These are phyloP conservation scores for Lotmaria passim DNA, from an alignment of 208 protist genomes.

Conservation along the genomic window DNA sequence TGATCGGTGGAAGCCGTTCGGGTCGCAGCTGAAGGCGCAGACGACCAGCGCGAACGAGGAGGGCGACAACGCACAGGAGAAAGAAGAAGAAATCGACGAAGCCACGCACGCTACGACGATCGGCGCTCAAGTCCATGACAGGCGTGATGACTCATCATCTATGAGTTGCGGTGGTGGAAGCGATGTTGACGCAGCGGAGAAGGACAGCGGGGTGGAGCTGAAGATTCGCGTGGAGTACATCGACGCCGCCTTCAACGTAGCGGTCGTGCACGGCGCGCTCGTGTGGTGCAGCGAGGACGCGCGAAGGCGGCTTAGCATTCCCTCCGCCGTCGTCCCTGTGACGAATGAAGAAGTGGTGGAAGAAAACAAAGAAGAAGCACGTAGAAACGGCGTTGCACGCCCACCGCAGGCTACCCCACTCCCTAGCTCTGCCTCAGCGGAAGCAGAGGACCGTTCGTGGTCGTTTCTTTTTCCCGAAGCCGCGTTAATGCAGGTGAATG, in stretches of 20 bases:
- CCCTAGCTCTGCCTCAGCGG: slow-evolving; percentile 1
- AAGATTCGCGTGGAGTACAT: slow-evolving; percentile 33
- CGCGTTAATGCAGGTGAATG: slow-evolving; percentile 37
- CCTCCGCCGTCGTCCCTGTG: background rate
- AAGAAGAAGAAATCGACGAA: too few relatives aligned
- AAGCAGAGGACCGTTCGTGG: slow-evolving; percentile 29
- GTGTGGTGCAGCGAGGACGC: slow-evolving; percentile 27
- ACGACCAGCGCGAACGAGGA: background rate
- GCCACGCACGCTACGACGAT: too few relatives aligned
- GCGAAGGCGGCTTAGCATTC: slow-evolving; percentile 11
- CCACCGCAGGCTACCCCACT: background rate
- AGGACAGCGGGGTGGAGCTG: slow-evolving; percentile 26
- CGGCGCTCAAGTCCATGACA: background rate
- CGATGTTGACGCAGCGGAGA: background rate
- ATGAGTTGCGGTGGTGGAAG: background rate
- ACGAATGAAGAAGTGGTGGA: background rate
- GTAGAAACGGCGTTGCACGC: too few relatives aligned
- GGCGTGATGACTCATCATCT: background rate
- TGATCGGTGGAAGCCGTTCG: slow-evolving; percentile 31
- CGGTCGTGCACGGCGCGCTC: slow-evolving; percentile 33
- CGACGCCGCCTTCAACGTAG: slow-evolving; percentile 41
- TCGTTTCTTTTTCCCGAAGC: slow-evolving; percentile 51
- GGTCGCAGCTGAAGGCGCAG: slow-evolving; percentile 1
- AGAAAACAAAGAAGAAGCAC: background rate
- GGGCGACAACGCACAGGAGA: too few relatives aligned